phyloP scores from a whole-genome alignment of 208 protist genomes.

The Leishmania gerbilli region DNA sequence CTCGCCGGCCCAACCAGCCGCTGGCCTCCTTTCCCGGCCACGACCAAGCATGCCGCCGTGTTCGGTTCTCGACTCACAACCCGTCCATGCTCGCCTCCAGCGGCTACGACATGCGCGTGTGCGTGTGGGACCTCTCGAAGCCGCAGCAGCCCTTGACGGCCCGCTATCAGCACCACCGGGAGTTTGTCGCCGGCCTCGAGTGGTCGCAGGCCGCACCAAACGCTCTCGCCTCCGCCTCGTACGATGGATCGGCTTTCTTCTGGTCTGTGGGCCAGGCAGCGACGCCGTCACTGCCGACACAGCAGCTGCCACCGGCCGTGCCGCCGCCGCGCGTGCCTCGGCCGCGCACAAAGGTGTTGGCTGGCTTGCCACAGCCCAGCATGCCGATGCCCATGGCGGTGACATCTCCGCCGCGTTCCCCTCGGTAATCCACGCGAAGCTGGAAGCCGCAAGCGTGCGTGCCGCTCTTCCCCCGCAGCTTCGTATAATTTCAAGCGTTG shows the following conservation, averaged over 20 bases:
- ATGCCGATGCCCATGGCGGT: slow-evolving; percentile 49
- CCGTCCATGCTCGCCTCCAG: slow-evolving; percentile 73
- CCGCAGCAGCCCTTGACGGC: slow-evolving; percentile 75
- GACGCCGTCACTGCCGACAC: slow-evolving; percentile 48
- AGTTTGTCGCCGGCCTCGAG: slow-evolving; percentile 90
- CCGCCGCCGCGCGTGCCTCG: slow-evolving; percentile 71
- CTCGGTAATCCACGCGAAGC: slow-evolving; percentile 23
- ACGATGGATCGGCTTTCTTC: slow-evolving; percentile 80
- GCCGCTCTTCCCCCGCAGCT: neutral
- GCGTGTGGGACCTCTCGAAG: slow-evolving; percentile 85
- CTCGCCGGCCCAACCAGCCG: slow-evolving; percentile 70
- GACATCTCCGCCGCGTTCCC: slow-evolving; percentile 31
- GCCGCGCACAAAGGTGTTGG: slow-evolving; percentile 63
- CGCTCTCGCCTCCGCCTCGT: slow-evolving; percentile 64
- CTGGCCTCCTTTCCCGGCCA: slow-evolving; percentile 83
- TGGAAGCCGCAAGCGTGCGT: neutral
- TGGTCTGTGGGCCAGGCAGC: slow-evolving; percentile 58
- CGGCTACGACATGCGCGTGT: slow-evolving; percentile 91
- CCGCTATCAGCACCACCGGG: slow-evolving; percentile 88
- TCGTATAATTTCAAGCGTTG: neutral
- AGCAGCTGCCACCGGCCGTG: slow-evolving; percentile 61
- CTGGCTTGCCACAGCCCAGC: slow-evolving; percentile 55
- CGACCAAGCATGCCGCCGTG: slow-evolving; percentile 87
- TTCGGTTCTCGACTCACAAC: slow-evolving; percentile 80
- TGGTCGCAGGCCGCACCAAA: slow-evolving; percentile 77